Evolutionary conservation across 495 filamentous ascomycete species (phyloP).

Genomic region (Aspergillus bertholletiae): DNA sequence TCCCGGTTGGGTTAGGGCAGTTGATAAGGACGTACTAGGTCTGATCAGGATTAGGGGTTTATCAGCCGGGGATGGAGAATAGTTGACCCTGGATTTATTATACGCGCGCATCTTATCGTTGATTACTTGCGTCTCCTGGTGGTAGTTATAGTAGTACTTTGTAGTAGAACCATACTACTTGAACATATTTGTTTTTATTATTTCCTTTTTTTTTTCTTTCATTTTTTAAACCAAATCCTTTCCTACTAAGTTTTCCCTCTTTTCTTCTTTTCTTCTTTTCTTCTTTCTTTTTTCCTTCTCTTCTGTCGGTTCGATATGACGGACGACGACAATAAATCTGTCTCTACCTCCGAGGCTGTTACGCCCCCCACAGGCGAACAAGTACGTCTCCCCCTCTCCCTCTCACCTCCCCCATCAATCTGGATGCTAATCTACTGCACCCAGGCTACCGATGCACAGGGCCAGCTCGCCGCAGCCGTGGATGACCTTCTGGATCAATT

Average conservation of each 20-base stretch:
- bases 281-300: neutral
- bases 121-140: too few relatives aligned
- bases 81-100: slow-evolving; percentile 25
- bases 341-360: slow-evolving; percentile 1
- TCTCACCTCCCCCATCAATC: neutral
- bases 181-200: too few relatives aligned
- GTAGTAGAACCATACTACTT: too few relatives aligned
- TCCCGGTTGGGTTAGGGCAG: slow-evolving; percentile 23
- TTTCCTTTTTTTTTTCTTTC: too few relatives aligned
- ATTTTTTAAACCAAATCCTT: too few relatives aligned
- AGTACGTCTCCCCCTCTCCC: neutral
- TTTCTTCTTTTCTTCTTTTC: neutral
- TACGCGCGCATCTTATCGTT: too few relatives aligned
- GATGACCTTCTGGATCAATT: slow-evolving; percentile 84
- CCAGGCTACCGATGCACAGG: slow-evolving; percentile 37
- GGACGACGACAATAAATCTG: neutral
- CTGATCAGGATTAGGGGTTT: slow-evolving; percentile 12
- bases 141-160: too few relatives aligned
- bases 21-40: slow-evolving; percentile 21
- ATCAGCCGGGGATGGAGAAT: neutral
- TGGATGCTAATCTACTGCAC: neutral
- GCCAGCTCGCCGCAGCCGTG: slow-evolving; percentile 68
- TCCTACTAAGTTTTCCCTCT: too few relatives aligned
- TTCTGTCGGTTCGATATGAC: neutral
- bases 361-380: neutral